Conservation (phyloP, 2,329 filamentous ascomycete genomes). For the Aureobasidium pullulans region DNA sequence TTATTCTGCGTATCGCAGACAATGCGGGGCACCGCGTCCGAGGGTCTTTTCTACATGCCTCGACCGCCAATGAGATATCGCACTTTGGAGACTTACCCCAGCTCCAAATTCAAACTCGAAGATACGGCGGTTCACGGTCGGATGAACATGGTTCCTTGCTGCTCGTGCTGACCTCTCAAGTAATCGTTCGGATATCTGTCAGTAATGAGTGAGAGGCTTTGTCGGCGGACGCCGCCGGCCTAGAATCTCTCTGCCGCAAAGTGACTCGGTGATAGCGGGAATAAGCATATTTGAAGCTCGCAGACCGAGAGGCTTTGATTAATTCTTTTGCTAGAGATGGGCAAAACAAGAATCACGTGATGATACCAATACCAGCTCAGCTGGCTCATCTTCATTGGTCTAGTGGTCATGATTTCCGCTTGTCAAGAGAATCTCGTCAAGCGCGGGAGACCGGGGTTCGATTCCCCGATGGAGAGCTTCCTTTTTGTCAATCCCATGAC, state of each 20-base stretch:
- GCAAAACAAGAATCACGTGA: background rate
- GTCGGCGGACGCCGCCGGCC: constrained; percentile 4
- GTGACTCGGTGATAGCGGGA: background rate
- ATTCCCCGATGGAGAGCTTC: constrained; percentile 6
- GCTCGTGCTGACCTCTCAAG: background rate
- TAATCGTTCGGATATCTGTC: constrained; percentile 1
- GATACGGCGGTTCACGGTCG: background rate
- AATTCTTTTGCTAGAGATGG: background rate
- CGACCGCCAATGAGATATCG: background rate
- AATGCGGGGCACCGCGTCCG: background rate
- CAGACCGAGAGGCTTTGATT: background rate
- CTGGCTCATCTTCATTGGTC: constrained; percentile 3
- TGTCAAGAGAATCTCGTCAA: constrained; percentile 6
- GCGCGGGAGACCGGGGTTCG: constrained; percentile 7
- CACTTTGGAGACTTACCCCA: background rate
- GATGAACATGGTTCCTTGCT: background rate
- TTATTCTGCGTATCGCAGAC: constrained; percentile 6
- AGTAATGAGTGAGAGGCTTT: background rate
- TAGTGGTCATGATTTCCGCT: constrained; percentile 9
- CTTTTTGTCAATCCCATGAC: background rate
- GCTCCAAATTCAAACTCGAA: background rate
- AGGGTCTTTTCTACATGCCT: background rate
- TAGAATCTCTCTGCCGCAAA: background rate
- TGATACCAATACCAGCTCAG: background rate
- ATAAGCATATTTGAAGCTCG: background rate